phyloP scores from a whole-genome alignment of 768 basidiomycete species.

The Kwoniella dendrophila region DNA sequence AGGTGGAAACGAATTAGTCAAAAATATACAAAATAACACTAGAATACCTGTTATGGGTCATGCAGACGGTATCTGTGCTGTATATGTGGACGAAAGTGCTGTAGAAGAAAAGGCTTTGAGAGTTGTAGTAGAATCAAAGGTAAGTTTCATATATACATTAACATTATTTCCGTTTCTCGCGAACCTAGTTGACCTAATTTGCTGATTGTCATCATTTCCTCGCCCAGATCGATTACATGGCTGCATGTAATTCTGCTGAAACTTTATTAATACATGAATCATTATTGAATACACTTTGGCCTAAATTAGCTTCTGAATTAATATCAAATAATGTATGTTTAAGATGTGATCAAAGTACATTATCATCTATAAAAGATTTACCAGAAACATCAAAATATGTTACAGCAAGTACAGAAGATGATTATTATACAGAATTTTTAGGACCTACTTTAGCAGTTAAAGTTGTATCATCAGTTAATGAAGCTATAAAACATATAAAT shows the following conservation, averaged over 20 bases:
- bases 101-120: slow-evolving; percentile 76
- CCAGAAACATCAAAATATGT: slow-evolving; percentile 57
- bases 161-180: no score
- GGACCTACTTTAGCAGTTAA: slow-evolving; percentile 79
- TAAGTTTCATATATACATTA: slow-evolving; percentile 54
- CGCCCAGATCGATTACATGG: slow-evolving; percentile 81
- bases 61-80: slow-evolving; percentile 90
- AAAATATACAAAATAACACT: slow-evolving; percentile 82
- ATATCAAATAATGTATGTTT: slow-evolving; percentile 68
- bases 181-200: no score
- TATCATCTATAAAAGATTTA: slow-evolving; percentile 62
- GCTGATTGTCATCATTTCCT: neutral
- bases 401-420: slow-evolving; percentile 61
- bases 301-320: slow-evolving; percentile 75
- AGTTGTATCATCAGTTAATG: slow-evolving; percentile 68
- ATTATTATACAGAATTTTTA: slow-evolving; percentile 87
- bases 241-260: slow-evolving; percentile 92
- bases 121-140: slow-evolving; percentile 88
- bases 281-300: slow-evolving; percentile 76
- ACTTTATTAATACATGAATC: slow-evolving; percentile 82
- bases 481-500: slow-evolving; percentile 88
- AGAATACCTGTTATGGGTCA: slow-evolving; percentile 98
- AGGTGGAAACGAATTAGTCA: slow-evolving; percentile 87
- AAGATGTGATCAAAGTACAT: slow-evolving; percentile 72
- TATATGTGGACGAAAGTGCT: slow-evolving; percentile 84